Conservation (phyloP, 176 grass and related monocot species). For the Carex parvula region DNA sequence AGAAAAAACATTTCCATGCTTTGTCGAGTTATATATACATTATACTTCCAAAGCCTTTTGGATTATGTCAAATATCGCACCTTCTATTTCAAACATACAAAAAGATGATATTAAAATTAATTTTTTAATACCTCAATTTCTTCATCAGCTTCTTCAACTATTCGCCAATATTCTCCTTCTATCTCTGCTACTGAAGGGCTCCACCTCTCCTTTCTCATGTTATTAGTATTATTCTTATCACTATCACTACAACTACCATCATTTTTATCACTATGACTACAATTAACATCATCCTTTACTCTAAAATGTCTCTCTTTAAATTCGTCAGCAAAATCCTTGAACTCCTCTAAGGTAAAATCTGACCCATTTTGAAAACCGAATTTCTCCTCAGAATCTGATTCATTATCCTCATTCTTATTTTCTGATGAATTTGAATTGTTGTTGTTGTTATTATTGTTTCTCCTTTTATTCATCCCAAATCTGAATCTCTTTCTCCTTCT, state of each 20-base stretch:
- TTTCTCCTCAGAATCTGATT: slow-evolving; percentile 57
- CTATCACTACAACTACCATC: slow-evolving; percentile 12
- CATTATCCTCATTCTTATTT: slow-evolving; percentile 27
- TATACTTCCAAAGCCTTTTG: background rate
- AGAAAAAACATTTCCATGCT: background rate
- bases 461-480: slow-evolving; percentile 77
- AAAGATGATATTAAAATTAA: background rate
- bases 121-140: slow-evolving; percentile 68
- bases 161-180: slow-evolving; percentile 97
- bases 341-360: slow-evolving; percentile 75
- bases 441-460: slow-evolving; percentile 51
- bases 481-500: slow-evolving; percentile 74
- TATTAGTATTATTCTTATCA: slow-evolving; percentile 12
- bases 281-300: slow-evolving; percentile 44
- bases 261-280: slow-evolving; percentile 50
- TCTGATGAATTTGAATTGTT: slow-evolving; percentile 42
- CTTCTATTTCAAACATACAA: slow-evolving; percentile 4
- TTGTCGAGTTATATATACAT: background rate
- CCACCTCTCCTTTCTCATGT: slow-evolving; percentile 35
- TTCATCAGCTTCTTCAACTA: slow-evolving; percentile 70
- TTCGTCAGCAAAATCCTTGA: slow-evolving; percentile 56
- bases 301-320: slow-evolving; percentile 83
- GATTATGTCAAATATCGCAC: background rate
- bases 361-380: slow-evolving; percentile 96
- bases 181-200: slow-evolving; percentile 76